These are phyloP conservation scores for Yamagishiella unicocca DNA, from an alignment of 139 green algal species.

Conservation along the genomic window DNA sequence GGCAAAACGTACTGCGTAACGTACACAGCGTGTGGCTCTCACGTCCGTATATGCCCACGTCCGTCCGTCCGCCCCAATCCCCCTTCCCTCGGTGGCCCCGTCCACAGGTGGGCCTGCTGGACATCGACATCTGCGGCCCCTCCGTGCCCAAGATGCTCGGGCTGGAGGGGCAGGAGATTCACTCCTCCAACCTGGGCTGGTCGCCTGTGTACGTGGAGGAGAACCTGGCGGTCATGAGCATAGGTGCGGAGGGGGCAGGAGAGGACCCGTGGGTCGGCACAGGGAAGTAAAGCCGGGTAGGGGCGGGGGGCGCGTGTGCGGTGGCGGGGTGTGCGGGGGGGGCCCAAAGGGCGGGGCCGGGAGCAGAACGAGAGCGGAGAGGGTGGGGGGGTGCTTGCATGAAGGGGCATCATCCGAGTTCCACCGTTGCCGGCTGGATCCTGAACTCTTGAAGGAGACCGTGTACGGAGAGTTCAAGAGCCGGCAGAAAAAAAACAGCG, in stretches of 20 bases:
- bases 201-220: conserved; percentile 95
- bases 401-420: too few species aligned
- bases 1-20: not conserved
- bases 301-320: too few species aligned
- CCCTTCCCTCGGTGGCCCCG: not conserved
- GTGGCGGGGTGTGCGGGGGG: too few species aligned
- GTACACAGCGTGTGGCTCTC: too few species aligned
- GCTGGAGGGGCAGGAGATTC: conserved; percentile 91
- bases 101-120: conserved; percentile 91
- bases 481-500: too few species aligned
- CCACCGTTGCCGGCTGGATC: too few species aligned
- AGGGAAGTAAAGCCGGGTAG: not conserved
- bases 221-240: conserved; percentile 98
- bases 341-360: too few species aligned
- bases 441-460: too few species aligned
- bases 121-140: conserved; percentile 99
- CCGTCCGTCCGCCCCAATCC: not conserved
- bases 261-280: not conserved
- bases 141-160: conserved; percentile 95
- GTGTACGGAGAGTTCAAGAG: too few species aligned
- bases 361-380: too few species aligned
- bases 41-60: not conserved
- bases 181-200: conserved; percentile 89
- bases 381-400: too few species aligned
- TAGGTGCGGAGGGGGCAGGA: conserved; percentile 68